phyloP scores from a whole-genome alignment of 169 alveolate species.

The Plasmodium sp. region DNA sequence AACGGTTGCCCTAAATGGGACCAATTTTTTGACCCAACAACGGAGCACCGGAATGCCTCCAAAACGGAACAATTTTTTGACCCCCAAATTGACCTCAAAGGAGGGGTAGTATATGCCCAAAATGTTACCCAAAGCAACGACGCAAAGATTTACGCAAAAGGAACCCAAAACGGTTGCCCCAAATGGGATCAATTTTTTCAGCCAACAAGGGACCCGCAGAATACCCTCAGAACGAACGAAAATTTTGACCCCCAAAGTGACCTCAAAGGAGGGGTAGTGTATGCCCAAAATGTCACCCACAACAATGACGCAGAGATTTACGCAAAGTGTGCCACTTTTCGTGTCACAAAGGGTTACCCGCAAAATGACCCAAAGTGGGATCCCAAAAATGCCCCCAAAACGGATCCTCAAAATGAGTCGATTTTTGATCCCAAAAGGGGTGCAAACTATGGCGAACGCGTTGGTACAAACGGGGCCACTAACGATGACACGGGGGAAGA shows the following conservation, averaged over 20 bases:
- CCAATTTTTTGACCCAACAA: too few species aligned
- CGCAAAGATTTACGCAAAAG: neutral
- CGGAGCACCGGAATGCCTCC: too few species aligned
- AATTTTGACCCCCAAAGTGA: too few species aligned
- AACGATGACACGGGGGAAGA: neutral
- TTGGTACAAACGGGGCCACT: neutral
- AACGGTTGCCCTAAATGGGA: too few species aligned
- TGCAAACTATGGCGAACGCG: neutral
- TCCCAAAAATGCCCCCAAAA: neutral
- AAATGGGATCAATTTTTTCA: too few species aligned
- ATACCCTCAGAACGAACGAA: too few species aligned
- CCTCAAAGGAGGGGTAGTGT: neutral
- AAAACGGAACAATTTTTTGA: neutral
- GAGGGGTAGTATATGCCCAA: neutral
- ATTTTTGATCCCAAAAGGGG: neutral
- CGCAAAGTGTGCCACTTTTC: neutral
- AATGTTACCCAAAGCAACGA: neutral
- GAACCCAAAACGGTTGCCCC: too few species aligned
- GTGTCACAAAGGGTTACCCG: neutral
- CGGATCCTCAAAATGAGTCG: neutral
- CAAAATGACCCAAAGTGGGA: too few species aligned
- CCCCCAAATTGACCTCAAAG: neutral
- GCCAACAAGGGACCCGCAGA: too few species aligned
- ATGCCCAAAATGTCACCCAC: neutral
- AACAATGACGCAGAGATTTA: neutral